These are phyloP conservation scores for Globisporangium megalacanthum DNA, from an alignment of 352 stramenopile genomes.

Conservation along the genomic window DNA sequence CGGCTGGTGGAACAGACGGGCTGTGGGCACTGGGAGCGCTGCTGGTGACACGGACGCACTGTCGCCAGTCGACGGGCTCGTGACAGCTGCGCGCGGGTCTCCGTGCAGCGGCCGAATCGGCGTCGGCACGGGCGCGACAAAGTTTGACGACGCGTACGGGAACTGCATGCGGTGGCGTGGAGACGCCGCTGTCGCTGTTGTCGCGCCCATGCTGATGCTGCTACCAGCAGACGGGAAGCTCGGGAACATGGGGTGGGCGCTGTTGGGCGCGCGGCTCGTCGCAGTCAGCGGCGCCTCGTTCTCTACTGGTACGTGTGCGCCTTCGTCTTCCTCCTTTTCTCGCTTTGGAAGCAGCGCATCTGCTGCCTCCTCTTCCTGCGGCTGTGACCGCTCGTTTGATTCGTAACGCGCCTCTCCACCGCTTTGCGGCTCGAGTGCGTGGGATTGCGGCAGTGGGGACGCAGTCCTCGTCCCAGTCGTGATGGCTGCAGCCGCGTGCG, in stretches of 20 bases:
- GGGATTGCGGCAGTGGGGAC: too few relatives aligned
- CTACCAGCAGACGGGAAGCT: conserved; percentile 8
- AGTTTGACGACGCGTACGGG: conserved; percentile 53
- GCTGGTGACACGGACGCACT: neutral
- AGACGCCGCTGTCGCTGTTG: neutral
- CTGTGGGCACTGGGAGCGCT: conserved; percentile 27
- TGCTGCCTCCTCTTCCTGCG: too few relatives aligned
- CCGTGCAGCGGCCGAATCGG: conserved; percentile 68
- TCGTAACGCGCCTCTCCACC: too few relatives aligned
- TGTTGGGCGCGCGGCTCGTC: conserved; percentile 2
- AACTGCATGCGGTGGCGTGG: conserved; percentile 34
- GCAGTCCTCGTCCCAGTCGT: neutral
- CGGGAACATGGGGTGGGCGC: conserved; percentile 14
- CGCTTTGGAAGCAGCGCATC: too few relatives aligned
- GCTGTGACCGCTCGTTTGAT: too few relatives aligned
- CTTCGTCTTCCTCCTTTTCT: neutral
- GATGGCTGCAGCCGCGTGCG: neutral
- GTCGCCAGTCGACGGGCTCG: neutral
- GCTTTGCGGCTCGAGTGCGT: too few relatives aligned
- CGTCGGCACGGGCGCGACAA: conserved; percentile 59
- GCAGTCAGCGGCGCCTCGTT: neutral
- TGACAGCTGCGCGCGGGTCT: conserved; percentile 37
- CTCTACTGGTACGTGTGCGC: too few relatives aligned
- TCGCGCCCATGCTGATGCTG: neutral
- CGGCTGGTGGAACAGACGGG: conserved; percentile 57